Percentiles rank a stretch among this genome's conserved stretches.
These are phyloP conservation scores for Malassezia caprae DNA, from an alignment of 1,284 basidiomycete species.

Conservation along the genomic window DNA sequence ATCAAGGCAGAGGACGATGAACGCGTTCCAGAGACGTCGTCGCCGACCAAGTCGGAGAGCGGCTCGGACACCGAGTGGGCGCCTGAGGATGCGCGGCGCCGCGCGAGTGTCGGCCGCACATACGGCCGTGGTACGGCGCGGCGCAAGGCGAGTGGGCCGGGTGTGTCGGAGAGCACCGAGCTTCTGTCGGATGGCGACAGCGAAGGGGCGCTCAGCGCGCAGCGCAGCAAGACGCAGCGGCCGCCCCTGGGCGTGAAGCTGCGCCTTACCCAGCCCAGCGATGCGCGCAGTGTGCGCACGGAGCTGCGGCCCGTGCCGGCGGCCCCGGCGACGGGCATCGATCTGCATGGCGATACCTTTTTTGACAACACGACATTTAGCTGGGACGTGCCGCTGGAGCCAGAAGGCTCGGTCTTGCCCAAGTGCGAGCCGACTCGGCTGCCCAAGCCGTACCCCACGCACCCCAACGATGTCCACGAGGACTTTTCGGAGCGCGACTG, in stretches of 20 bases:
- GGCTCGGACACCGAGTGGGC: slow-evolving; percentile 3
- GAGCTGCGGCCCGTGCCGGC: not conserved
- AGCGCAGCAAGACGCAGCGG: not conserved
- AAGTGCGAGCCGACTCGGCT: slow-evolving; percentile 20
- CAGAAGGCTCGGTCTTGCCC: slow-evolving; percentile 21
- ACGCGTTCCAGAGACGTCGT: not conserved
- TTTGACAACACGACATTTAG: slow-evolving; percentile 13
- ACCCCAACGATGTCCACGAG: slow-evolving; percentile 38
- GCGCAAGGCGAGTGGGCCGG: not conserved
- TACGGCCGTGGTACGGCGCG: slow-evolving; percentile 6
- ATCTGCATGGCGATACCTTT: slow-evolving; percentile 9
- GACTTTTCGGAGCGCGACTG: slow-evolving; percentile 42
- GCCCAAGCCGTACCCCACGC: slow-evolving; percentile 31
- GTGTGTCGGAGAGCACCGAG: not conserved
- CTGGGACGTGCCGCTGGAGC: slow-evolving; percentile 9
- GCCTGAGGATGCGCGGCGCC: not conserved
- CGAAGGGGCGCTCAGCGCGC: not conserved
- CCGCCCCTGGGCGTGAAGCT: slow-evolving; percentile 7
- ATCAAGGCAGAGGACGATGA: not conserved
- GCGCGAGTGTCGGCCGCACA: not conserved
- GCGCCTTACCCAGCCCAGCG: not conserved
- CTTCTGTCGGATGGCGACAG: not conserved
- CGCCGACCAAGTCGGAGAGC: not conserved
- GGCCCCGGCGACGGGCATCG: not conserved
- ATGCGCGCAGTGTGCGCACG: not conserved